Base-by-base conservation (phyloP, 2,329 filamentous ascomycete genomes). In the Curvularia sp. region DNA sequence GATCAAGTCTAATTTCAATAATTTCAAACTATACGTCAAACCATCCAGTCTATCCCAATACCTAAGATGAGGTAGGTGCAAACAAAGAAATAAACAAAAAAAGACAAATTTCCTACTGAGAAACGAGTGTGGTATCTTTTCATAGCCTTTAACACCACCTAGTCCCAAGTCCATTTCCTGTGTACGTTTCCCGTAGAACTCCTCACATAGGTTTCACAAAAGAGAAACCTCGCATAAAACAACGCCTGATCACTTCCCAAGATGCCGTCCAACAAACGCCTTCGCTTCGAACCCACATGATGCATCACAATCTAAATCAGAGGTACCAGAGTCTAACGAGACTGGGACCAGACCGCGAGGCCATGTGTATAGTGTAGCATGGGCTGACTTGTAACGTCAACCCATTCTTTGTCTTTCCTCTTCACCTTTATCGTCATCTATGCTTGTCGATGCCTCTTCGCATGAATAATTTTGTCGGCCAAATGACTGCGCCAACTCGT, bases 401-500 rank as follows among this genome's bases (percentile, higher is more conserved):
- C 32, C 32, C 15, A n/a, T 30, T 21, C 32, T 36, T 27, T 36
- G 10, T 18, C 12, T 46, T 36, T 7, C n/a, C 19, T 39, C 27
- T 28, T 48, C 36, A n/a, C 32, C 41, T 48, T 15, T 18, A 19
- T 15, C 19, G 10, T 49, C 7, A 23, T 54, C 28, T 21, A 49
- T 32, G 39, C 21, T 38, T 36, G 28, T 49, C n/a, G 23, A 23
- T 25, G 28, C 52, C 1, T 49, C 47, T 47, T 50, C 18, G 13
- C 18, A 48, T 21, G 46, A 55, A n/a, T 36, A 49, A 13, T 30
- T 30, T 41, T 49, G 50, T 34, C 55, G 45, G 32, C 57, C 53
- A n/a, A 66, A 48, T 18, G 59, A 60, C 21, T 49, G 58, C 21
- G 55, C 55, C 34, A 67, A 46, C 27, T 67, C 49, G 19, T 30